These are phyloP conservation scores for Scedosporium minutisporum DNA, from an alignment of 2,329 filamentous ascomycete genomes.

Conservation along the genomic window DNA sequence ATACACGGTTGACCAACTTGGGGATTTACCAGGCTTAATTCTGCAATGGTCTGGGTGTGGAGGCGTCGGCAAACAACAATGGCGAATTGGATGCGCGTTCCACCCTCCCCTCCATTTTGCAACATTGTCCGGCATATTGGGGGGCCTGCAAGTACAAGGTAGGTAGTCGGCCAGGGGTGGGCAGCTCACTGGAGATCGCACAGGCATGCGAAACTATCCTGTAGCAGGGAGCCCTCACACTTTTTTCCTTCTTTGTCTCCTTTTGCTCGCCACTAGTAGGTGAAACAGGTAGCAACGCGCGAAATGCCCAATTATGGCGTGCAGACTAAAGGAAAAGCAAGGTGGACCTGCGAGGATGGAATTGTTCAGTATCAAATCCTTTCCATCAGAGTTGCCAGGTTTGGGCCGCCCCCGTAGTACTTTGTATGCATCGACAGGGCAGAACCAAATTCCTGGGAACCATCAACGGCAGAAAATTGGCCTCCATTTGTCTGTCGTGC, in stretches of 20 bases:
- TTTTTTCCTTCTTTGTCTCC: neutral
- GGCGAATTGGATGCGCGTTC: neutral
- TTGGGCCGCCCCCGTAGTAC: neutral
- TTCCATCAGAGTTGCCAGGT: neutral
- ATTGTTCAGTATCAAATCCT: neutral
- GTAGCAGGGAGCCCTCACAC: neutral
- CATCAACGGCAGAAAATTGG: neutral
- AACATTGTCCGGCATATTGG: neutral
- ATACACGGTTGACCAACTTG: neutral
- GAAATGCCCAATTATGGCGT: neutral
- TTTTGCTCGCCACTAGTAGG: neutral
- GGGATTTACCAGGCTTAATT: slow-evolving; percentile 1
- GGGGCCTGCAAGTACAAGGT: neutral
- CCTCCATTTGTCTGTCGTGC: neutral
- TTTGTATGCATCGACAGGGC: neutral
- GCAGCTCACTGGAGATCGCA: neutral
- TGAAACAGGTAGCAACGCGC: neutral
- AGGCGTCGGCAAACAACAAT: neutral
- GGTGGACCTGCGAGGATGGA: neutral
- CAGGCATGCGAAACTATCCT: slow-evolving; percentile 4
- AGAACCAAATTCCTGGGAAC: slow-evolving; percentile 1
- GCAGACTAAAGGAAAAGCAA: neutral
- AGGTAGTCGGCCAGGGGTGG: neutral
- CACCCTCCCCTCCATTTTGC: neutral
- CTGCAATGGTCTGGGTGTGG: neutral